phyloP scores from a whole-genome alignment of 2,329 filamentous ascomycete species.

The Apiospora arundinis region DNA sequence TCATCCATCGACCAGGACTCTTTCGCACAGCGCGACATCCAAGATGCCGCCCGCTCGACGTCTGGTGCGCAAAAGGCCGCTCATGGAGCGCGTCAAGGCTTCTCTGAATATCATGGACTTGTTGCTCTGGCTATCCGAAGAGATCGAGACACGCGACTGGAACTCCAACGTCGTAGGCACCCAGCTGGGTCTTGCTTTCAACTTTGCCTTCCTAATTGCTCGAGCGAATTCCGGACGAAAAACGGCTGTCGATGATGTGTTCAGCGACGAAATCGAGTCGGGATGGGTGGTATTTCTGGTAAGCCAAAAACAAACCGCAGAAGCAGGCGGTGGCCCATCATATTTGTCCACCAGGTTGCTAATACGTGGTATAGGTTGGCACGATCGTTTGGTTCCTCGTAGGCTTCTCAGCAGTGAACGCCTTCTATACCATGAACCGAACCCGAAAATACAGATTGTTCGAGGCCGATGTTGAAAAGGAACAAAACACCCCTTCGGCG shows the following conservation, averaged over 20 bases:
- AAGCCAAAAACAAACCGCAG: conserved; percentile 37
- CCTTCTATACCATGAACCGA: conserved; percentile 80
- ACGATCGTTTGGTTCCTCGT: conserved; percentile 75
- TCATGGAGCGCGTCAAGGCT: conserved; percentile 79
- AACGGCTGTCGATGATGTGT: conserved; percentile 77
- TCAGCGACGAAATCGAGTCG: conserved; percentile 71
- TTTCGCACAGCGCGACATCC: conserved; percentile 3
- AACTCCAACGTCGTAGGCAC: conserved; percentile 81
- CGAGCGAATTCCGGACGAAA: conserved; percentile 73
- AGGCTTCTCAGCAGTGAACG: conserved; percentile 73
- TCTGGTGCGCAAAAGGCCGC: conserved; percentile 81
- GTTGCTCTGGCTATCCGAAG: conserved; percentile 88
- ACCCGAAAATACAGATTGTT: conserved; percentile 91
- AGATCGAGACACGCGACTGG: conserved; percentile 90
- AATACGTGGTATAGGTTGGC: conserved; percentile 57
- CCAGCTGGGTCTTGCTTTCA: conserved; percentile 76
- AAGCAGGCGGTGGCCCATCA: background rate
- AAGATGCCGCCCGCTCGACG: conserved; percentile 63
- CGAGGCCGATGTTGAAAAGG: conserved; percentile 79
- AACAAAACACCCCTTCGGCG: conserved; percentile 82
- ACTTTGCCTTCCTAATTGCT: conserved; percentile 81
- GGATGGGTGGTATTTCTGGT: conserved; percentile 69
- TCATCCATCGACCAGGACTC: background rate
- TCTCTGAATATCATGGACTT: conserved; percentile 89
- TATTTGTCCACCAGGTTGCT: conserved; percentile 23